Evolutionary conservation across 257 asterid genomes (phyloP), one percentile per base, ranked within the genome.

Genomic region (Ilex aquifolium): DNA sequence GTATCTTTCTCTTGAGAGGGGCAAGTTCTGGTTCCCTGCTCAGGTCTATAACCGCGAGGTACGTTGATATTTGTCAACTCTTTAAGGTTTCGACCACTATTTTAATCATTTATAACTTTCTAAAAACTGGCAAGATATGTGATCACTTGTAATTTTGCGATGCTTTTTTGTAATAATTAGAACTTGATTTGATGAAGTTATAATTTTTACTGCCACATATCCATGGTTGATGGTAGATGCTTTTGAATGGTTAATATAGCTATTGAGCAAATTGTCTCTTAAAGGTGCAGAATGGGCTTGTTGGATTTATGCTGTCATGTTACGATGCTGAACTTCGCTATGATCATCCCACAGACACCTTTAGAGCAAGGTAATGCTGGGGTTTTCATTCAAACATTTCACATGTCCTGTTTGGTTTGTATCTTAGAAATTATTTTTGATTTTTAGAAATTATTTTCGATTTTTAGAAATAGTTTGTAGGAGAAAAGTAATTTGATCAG

Each of bases 11-110:
- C 88, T 93, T 66, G 97, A 88, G 67, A 67, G 74, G 48, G 97
- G 99, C 39, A 81, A 74, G 44, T 84, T 93, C 72, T 90, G 96
- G 97, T 90, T 93, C 71, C 95, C 99, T 2, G 95, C 91, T 73
- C 99, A 93, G 77, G 96, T 93, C 70, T 86, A 73, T 60, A 90
- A 90, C 78, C 84, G 99, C 2, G 97, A 90, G 99, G 99, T 93
- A 81, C n/a, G n/a, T n/a, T n/a, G n/a, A n/a, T n/a, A n/a, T n/a
- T n/a, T n/a, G n/a, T n/a, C n/a, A n/a, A n/a, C n/a, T n/a, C n/a
- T n/a, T n/a, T n/a, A n/a, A n/a, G n/a, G n/a, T n/a, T n/a, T n/a
- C n/a, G n/a, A n/a, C n/a, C n/a, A n/a, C n/a, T n/a, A n/a, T n/a
- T n/a, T n/a, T n/a, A n/a, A n/a, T n/a, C n/a, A n/a, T n/a, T n/a